Evolutionary conservation across 345 rosid genomes (phyloP), one percentile per base, ranked within the genome.

Genomic region (Garcia nutans): DNA sequence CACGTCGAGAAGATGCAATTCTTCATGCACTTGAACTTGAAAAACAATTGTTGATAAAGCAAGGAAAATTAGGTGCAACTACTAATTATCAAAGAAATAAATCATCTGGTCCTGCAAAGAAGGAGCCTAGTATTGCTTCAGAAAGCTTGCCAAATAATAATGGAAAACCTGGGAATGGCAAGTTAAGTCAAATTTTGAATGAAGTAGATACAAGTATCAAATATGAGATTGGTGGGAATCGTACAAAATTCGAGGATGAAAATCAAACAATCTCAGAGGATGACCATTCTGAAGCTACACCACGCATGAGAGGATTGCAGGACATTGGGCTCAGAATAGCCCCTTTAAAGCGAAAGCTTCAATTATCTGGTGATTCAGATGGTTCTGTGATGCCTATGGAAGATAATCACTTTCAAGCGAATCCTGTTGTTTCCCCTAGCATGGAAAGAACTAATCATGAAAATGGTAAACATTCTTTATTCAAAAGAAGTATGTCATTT

Each of bases 21-120:
- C 97, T 93, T 60, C 98, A 96, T 80, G 99, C 98, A 16, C 97
- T 96, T 78, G 99, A 96, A 80, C 97, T 96, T 45, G 99, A 96
- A 84, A 93, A 88, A 86, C 85, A 88, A 80, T 67, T 89, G 62
- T 73, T 86, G 81, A 85, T 74, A 76, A 89, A 82, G 74, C 91
- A 88, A 86, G 92, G 84, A 63, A 87, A 84, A 73, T 68, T 76
- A 3, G 80, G 75, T 70, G 64, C 70, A 8, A 31, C 79, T 74
- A 71, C 75, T 80, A 86, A 74, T 66, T 82, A 54, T 64, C 73
- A 60, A 52, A 83, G 74, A 78, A 84, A 81, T 71, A 76, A 82
- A 66, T 78, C 85, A 72, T 76, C 86, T 75, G 81, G 81, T 59
- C 72, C 85, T 42, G 41, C 61, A 65, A 86, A 87, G 79, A 85